Base-by-base conservation (phyloP, 1,139 yeast species). In the Zygosaccharomyces pseudobailii region DNA sequence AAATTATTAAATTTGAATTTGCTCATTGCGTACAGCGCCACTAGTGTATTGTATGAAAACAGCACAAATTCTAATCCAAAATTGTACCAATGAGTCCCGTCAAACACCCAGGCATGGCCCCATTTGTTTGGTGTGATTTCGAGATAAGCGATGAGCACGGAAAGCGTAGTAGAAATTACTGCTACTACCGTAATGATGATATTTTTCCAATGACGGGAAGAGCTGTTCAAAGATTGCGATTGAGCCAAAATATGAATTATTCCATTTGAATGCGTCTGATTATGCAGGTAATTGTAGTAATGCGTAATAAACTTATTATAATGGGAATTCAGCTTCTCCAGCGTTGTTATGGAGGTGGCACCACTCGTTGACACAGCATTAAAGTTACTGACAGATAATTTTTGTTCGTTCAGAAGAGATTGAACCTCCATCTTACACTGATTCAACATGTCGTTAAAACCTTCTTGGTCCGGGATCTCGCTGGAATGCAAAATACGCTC, bases 1-100 rank as follows among this genome's bases (percentile, higher is more conserved):
- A 64, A 61, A 45, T 62, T 57, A 34, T 55, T 56, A 46, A 63
- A 60, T 46, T 63, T 64, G 45, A 64, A 55, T 38, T 59, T 59
- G 43, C 66, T 60, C 65, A 64, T 57, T 3, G 68, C 61, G 47
- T 60, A 62, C 17, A 63, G 50, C n/a, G 66, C 61, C 4, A 55
- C 57, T 5, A 64, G 13, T 7, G 63, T 62, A 43, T 54, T 58
- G 45, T 64, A 63, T 8, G 59, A 48, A 32, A 63, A 48, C 7
- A 64, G 50, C n/a, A 55, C 46, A 9, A 62, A 54, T 37, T 56
- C 55, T 9, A 58, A 40, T 10, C 52, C 28, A 40, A 59, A 56
- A 44, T 56, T 55, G 45, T 54, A 54, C 56, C 61, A 53, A 24
- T 52, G 48, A 5, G 51, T 45, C 4, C 58, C 56, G 31, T 43